These are phyloP conservation scores for Cenchrus fungigraminus DNA, from an alignment of 176 grass and related monocot species.

Conservation along the genomic window DNA sequence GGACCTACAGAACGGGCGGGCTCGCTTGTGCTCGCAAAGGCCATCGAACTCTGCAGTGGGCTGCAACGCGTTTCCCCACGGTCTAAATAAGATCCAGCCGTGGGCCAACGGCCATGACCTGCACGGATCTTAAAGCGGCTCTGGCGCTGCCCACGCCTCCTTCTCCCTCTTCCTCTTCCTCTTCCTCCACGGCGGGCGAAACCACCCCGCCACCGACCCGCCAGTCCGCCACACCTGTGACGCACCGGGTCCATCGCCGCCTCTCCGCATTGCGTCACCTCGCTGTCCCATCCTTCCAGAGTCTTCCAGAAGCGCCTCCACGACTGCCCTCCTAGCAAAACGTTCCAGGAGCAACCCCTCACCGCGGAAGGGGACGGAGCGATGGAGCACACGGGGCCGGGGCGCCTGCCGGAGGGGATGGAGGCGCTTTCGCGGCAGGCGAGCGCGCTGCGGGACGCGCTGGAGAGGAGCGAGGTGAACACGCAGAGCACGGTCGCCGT, in stretches of 20 bases:
- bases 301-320: neutral
- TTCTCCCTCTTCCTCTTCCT: neutral
- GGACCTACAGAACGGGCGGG: neutral
- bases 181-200: neutral
- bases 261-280: conserved; percentile 6
- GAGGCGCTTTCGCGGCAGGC: conserved; percentile 46
- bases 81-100: neutral
- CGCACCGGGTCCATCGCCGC: neutral
- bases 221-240: neutral
- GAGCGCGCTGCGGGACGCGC: conserved; percentile 51
- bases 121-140: neutral
- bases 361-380: neutral
- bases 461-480: conserved; percentile 62
- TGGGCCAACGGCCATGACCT: neutral
- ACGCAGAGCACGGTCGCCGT: conserved; percentile 56
- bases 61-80: neutral
- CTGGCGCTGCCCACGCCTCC: neutral
- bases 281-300: neutral
- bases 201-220: neutral
- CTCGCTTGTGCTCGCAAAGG: neutral
- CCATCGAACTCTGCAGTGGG: neutral
- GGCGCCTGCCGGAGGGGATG: conserved; percentile 32
- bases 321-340: neutral
- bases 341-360: neutral
- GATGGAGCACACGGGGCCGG: conserved; percentile 41